Conservation (phyloP, 2,329 filamentous ascomycete genomes). For the Hypoxylon sp. region DNA sequence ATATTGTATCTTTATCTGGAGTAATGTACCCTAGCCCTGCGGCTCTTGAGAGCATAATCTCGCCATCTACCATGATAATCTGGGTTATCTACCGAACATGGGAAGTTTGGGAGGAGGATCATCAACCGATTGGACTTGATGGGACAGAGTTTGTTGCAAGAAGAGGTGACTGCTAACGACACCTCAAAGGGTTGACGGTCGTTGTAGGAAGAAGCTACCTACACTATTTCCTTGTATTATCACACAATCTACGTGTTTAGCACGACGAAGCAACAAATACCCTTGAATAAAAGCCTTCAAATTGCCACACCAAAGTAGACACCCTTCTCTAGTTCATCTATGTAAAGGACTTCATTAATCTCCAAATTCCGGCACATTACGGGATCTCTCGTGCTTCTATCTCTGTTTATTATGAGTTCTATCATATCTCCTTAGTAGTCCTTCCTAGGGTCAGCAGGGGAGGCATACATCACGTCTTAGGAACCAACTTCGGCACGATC, state of each 20-base stretch:
- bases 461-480: slow-evolving; percentile 31
- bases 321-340: slow-evolving; percentile 16
- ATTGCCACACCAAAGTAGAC: background rate
- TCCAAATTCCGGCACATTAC: background rate
- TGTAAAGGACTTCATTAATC: background rate
- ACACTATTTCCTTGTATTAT: slow-evolving; percentile 19
- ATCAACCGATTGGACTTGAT: background rate
- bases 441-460: background rate
- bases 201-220: background rate
- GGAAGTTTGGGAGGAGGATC: background rate
- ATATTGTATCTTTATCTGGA: slow-evolving; percentile 30
- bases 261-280: slow-evolving; percentile 19
- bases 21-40: background rate
- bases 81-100: background rate
- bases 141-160: background rate
- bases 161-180: background rate
- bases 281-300: slow-evolving; percentile 17
- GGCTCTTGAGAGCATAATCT: background rate
- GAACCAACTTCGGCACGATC: slow-evolving; percentile 69
- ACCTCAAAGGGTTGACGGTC: background rate
- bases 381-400: background rate
- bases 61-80: background rate
- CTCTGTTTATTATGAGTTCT: background rate
- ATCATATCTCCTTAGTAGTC: background rate
- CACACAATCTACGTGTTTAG: slow-evolving; percentile 6